Base-by-base conservation (phyloP, 805 yeast species). In the Saccharomyces kudriavzevii region DNA sequence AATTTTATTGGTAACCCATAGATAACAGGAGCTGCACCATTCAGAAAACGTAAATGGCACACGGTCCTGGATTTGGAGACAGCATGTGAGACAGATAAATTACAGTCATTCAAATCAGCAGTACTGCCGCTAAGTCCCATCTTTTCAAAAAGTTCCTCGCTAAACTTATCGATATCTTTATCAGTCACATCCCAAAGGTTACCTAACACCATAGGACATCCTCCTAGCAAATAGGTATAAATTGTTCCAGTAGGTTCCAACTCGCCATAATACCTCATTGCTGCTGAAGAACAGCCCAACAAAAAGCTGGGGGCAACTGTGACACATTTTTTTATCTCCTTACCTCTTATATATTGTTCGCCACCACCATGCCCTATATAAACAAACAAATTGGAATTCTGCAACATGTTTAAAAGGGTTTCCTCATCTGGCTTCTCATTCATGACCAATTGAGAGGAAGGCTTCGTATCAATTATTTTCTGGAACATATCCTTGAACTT, bases 331-430 rank as follows among this genome's bases (percentile, higher is more conserved):
- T 79, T 79, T 46, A 90, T 69, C 0, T 78, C 69, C 4, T 81
- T 75, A 0, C 84, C 74, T 29, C 82, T 75, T 10, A 89, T 72
- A 63, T 83, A 89, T 56, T 87, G 90, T 57, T 89, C 92, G n/a
- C 98, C 97, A 4, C 97, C 94, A 0, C 98, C 97, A 70, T 94
- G 99, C 0, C 99, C 99, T 52, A 91, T 75, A 66, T 88, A 94
- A 0, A 92, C 73, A 59, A 85, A 86, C 8, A 87, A 58, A 40
- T 79, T 75, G 1, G 78, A 69, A 1, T 62, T 49, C 2, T 60
- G 55, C 8, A 91, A 63, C 17, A 75, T 74, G 0, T 68, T 50
- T 0, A 76, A 56, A 35, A 90, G 72, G 20, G 78, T 75, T 0
- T 67, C 70, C 52, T 87, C 94, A 0, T 72, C 58, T 0, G 97